phyloP scores from a whole-genome alignment of 2,329 filamentous ascomycete genomes.

The Claviceps africana region DNA sequence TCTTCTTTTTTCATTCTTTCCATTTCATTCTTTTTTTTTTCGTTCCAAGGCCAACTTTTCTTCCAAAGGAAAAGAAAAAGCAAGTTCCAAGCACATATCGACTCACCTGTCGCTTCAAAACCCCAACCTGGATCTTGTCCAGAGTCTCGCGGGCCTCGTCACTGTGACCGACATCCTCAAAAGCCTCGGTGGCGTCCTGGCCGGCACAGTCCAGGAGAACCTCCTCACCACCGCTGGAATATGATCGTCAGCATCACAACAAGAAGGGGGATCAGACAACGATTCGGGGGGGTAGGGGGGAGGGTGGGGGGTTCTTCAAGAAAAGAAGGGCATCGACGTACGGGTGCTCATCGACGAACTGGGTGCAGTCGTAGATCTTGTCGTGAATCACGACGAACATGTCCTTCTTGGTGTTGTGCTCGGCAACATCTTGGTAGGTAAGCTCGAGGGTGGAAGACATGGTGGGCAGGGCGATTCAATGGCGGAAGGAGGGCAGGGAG shows the following conservation, averaged over 20 bases:
- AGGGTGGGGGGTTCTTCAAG: not conserved
- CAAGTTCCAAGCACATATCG: not conserved
- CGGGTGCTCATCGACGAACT: constrained; percentile 96
- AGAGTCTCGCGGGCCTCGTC: constrained; percentile 96
- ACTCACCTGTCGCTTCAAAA: constrained; percentile 67
- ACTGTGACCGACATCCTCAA: constrained; percentile 97
- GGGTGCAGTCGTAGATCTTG: constrained; percentile 82
- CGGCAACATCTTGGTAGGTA: constrained; percentile 69
- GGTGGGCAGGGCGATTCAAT: constrained; percentile 4
- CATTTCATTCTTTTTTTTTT: too few relatives aligned
- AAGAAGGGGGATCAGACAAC: not conserved
- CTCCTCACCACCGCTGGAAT: constrained; percentile 81
- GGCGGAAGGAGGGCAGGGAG: not conserved
- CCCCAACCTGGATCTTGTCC: constrained; percentile 58
- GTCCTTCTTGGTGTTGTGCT: constrained; percentile 89
- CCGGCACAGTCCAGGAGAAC: constrained; percentile 91
- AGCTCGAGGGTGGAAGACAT: constrained; percentile 31
- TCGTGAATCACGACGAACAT: constrained; percentile 85
- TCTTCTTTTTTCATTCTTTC: not conserved
- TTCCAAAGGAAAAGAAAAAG: not conserved
- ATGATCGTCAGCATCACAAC: constrained; percentile 1
- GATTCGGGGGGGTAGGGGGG: not conserved
- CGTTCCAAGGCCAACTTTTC: too few relatives aligned
- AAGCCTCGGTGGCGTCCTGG: constrained; percentile 93
- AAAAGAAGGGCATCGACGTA: constrained; percentile 25